Evolutionary conservation across 2,329 filamentous ascomycete species (phyloP), one percentile per base, ranked within the genome.

Genomic region (Hypoxylon sp.): DNA sequence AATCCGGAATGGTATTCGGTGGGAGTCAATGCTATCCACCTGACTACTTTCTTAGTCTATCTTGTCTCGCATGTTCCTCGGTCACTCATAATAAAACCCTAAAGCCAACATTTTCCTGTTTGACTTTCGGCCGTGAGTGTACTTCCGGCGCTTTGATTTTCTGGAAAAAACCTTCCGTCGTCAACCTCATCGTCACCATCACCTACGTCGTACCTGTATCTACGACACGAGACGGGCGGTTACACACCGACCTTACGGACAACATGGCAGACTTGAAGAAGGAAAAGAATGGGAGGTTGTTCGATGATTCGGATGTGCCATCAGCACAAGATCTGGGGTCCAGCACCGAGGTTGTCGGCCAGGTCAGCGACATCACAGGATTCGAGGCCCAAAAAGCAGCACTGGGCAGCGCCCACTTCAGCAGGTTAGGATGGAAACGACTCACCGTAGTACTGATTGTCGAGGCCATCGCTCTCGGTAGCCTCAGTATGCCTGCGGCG

Each of bases 371-470:
- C 56, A 72, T 78, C 53, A 73, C 74, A 61, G 82, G 85, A 67
- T 70, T 82, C 43, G 84, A 86, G 76, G 81, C 82, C 75, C 80
- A 82, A 67, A 85, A 83, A 73, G 78, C 79, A 11, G 79, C 79
- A 5, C 74, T 82, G 71, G 85, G 84, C 60, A 75, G 79, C 52
- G 82, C 82, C 13, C 81, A 85, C 60, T 87, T 87, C 75, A 78
- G 85, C 68, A 82, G 83, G 43, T 81, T 87, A 21, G 85, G 85
- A 58, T 87, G 85, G 85, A 87, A 87, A 75, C 84, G 85, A 11
- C 80, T 87, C 34, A 86, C 85, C 2, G 77, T 87, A 21, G 82
- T 87, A 28, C 80, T 87, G 65, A 85, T 87, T 66, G 85, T 87
- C 72, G 85, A 87, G 76, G 85, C 85, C 60, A 86, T 87, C 67